Base-by-base conservation (phyloP, 345 rosid genomes). In the Bruguiera parviflora region DNA sequence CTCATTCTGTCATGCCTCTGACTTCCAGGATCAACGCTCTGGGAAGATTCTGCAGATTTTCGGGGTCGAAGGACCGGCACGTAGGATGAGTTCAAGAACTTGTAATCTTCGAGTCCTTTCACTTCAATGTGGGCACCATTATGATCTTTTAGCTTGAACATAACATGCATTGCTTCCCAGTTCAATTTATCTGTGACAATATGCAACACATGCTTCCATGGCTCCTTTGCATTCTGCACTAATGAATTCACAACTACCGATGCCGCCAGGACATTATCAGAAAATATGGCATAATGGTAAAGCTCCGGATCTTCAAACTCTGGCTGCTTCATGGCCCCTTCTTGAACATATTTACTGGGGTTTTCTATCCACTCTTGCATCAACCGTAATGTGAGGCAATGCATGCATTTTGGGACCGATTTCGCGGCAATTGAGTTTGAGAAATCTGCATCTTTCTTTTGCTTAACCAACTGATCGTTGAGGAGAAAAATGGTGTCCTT, bases 141-240 rank as follows among this genome's bases (percentile, higher is more conserved):
- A 6, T 24, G 8, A 13, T 53, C 47, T 24, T 19, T 57, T 24
- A 58, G 10, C 37, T 24, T 37, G 28, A 68, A 57, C 71, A 53
- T 29, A 16, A 68, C 64, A 4, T 58, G 5, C 71, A 68, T 68
- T 22, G 63, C 63, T 47, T 19, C 63, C 13, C 58, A 22, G 47
- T 46, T 68, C 6, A 27, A 18, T 31, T 27, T 35, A 19, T 68
- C 63, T 4, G 71, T 68, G 39, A 68, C 71, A 68, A 68, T 37
- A 35, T 68, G 71, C n/a, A 68, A 15, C 27, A 68, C 71, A 58
- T 68, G 71, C n/a, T 68, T 68, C 53, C 53, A 25, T 16, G 71
- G 64, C 24, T 68, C 71, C 39, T 58, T 43, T 16, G 71, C 64
- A 13, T 58, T 68, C 24, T 16, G 61, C 63, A 68, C 55, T 2